These are phyloP conservation scores for Psophocarpus tetragonolobus DNA, from an alignment of 306 rosid species.

Conservation along the genomic window DNA sequence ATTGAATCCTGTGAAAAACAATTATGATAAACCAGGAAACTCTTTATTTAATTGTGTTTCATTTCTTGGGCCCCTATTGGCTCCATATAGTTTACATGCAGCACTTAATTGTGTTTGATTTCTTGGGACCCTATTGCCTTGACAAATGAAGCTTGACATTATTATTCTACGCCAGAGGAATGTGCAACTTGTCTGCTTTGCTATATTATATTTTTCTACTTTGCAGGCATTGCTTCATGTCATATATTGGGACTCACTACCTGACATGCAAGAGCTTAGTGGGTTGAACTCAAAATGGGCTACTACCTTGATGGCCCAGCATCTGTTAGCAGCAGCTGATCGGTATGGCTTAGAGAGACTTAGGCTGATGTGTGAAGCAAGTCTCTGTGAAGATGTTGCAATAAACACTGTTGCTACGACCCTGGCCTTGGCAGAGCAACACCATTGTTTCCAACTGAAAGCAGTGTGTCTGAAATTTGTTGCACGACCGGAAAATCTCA, in stretches of 20 bases:
- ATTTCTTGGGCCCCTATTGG: not conserved
- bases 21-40: not conserved
- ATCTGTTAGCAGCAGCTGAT: constrained; percentile 90
- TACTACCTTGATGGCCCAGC: constrained; percentile 79
- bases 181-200: constrained; percentile 32
- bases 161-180: constrained; percentile 21
- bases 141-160: constrained; percentile 22
- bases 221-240: constrained; percentile 79
- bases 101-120: constrained; percentile 6
- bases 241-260: constrained; percentile 78
- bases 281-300: constrained; percentile 68
- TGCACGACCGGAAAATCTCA: constrained; percentile 80
- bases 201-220: constrained; percentile 13
- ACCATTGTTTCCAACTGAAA: constrained; percentile 85
- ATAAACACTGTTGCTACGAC: constrained; percentile 87
- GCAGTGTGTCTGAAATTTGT: constrained; percentile 80
- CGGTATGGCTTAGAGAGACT: constrained; percentile 81
- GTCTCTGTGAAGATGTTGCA: constrained; percentile 68
- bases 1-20: not conserved
- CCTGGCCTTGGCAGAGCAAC: constrained; percentile 90
- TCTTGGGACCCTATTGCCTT: constrained; percentile 27
- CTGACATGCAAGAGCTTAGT: constrained; percentile 73
- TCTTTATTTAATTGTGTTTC: not conserved
- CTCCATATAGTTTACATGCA: not conserved
- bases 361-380: constrained; percentile 66